Evolutionary conservation across 2,329 filamentous ascomycete genomes (phyloP).

Genomic region (Fusarium decemcellulare): DNA sequence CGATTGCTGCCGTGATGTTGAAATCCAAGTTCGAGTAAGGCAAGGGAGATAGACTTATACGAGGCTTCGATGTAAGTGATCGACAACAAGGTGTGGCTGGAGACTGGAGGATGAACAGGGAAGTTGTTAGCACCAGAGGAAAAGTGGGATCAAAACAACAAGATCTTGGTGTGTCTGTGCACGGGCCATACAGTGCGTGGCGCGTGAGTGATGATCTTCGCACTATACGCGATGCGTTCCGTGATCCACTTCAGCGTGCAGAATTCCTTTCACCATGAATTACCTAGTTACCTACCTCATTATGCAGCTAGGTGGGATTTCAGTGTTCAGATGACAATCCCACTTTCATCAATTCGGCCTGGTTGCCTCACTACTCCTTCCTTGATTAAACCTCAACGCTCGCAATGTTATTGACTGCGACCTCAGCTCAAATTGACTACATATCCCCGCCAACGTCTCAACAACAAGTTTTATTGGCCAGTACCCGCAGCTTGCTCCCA

Average conservation of each 20-base stretch:
- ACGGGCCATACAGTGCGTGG: neutral
- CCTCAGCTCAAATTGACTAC: no score
- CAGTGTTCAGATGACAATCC: no score
- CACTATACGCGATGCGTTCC: conserved; percentile 12
- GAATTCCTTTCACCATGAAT: no score
- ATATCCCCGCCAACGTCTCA: no score
- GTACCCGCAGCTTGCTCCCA: conserved; percentile 53
- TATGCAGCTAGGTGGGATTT: no score
- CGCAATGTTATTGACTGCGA: no score
- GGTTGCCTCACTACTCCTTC: no score
- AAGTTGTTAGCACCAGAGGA: conserved; percentile 5
- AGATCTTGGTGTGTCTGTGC: neutral
- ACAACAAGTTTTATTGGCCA: conserved; percentile 10
- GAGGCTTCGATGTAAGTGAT: neutral
- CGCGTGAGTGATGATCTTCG: neutral
- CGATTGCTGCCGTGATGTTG: neutral
- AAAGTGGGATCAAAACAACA: conserved; percentile 22
- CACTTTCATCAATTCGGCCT: no score
- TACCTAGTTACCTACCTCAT: no score
- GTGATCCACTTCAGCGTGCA: no score
- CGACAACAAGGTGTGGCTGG: conserved; percentile 12
- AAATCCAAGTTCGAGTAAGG: neutral
- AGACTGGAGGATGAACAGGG: conserved; percentile 2
- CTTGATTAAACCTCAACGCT: no score
- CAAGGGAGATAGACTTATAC: conserved; percentile 16